phyloP scores from a whole-genome alignment of 2,329 filamentous ascomycete genomes.

The Peltaster fructicola region DNA sequence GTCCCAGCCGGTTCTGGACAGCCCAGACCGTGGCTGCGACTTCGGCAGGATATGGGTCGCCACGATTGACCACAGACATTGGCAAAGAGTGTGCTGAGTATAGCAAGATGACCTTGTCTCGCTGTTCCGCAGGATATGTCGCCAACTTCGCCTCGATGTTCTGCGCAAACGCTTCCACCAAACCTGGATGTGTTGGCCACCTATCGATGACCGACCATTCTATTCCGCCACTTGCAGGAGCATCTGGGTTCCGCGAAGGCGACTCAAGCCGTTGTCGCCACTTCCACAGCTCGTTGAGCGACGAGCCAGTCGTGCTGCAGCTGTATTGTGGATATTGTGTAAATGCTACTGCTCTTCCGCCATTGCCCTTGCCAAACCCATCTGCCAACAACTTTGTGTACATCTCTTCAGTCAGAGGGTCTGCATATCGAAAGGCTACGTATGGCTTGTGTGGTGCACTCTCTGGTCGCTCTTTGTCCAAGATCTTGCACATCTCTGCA shows the following conservation, averaged over 20 bases:
- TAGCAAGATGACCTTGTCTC: conserved; percentile 66
- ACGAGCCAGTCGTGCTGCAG: conserved; percentile 92
- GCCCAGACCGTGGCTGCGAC: conserved; percentile 91
- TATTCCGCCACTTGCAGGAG: conserved; percentile 49
- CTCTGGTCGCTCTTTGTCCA: conserved; percentile 69
- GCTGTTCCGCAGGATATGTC: conserved; percentile 65
- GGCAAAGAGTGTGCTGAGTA: conserved; percentile 88
- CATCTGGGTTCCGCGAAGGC: conserved; percentile 16
- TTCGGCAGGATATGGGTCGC: conserved; percentile 88
- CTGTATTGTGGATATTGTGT: conserved; percentile 98
- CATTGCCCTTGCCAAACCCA: conserved; percentile 75
- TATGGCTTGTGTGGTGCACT: conserved; percentile 96
- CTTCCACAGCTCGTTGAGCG: conserved; percentile 94
- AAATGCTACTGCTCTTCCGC: conserved; percentile 89
- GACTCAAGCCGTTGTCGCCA: conserved; percentile 72
- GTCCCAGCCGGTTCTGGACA: conserved; percentile 81
- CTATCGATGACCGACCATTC: conserved; percentile 96
- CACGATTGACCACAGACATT: conserved; percentile 93
- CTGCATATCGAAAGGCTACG: conserved; percentile 88
- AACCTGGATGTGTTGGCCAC: conserved; percentile 80
- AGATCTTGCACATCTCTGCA: conserved; percentile 88
- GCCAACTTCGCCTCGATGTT: conserved; percentile 77
- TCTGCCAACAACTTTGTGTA: conserved; percentile 69
- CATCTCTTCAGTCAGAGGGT: conserved; percentile 86
- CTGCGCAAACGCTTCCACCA: conserved; percentile 80